Evolutionary conservation across 495 filamentous ascomycete genomes (phyloP), one percentile per base, ranked within the genome.

Genomic region (Xylaria flabelliformis): DNA sequence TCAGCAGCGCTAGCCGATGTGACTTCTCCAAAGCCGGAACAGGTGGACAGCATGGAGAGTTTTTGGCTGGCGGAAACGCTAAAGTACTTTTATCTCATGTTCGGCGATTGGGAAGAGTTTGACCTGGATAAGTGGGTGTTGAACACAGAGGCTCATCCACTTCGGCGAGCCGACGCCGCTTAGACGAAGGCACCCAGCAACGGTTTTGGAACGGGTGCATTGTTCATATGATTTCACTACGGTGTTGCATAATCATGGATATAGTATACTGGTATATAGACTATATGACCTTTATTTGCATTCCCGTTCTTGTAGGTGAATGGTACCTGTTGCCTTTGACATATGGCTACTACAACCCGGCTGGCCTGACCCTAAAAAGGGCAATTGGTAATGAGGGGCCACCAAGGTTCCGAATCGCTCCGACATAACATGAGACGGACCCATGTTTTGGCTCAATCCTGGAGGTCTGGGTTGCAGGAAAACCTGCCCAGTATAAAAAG

Each of bases 61-160:
- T 89, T 89, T 76, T 89, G 87, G 83, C 73, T 85, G 67, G 89
- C 91, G 4, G 92, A 94, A 80, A 94, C 92, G 26, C 79, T 94
- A 71, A 97, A 97, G 76, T 97, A 97, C 79, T 94, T 95, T 74
- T 97, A 94, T 72, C 80, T 97, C 71, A 88, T 95, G 48, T 97
- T 94, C 74, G 90, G 88, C 29, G 91, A 94, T 46, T 91, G 91
- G 32, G 85, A 88, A 68, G 79, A 90, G 64, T 83, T 93, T 32
- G 91, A 87, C 80, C 81, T 97, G 76, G 82, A 85, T 70, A 75
- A 83, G 69, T 83, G 80, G 77, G 81, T 83, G 42, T 74, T 85
- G 74, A 95, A 93, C 75, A 94, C 92, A 9, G 92, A 95, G 81
- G 92, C 92, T 41, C 92, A 94, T 84, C 89, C 92, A 8, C 88